These are phyloP conservation scores for Fusarium pininemorale DNA, from an alignment of 2,329 filamentous ascomycete genomes.

Conservation along the genomic window DNA sequence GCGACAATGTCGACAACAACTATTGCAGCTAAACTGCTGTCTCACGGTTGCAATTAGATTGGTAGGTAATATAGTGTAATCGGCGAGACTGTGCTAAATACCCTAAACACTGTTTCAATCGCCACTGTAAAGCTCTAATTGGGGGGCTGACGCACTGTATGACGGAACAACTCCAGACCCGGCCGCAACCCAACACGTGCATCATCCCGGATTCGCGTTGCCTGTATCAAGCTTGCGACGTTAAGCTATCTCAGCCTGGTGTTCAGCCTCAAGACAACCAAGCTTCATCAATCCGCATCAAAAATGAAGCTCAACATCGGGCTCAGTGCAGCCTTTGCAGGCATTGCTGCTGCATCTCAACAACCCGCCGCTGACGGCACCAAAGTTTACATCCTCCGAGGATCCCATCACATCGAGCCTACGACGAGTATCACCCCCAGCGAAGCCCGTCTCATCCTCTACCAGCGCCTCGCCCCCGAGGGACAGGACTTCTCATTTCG, in stretches of 20 bases:
- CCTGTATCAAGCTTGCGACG: slow-evolving; percentile 45
- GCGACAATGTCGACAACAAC: slow-evolving; percentile 24
- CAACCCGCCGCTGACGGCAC: slow-evolving; percentile 58
- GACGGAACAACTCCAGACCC: slow-evolving; percentile 42
- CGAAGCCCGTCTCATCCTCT: slow-evolving; percentile 66
- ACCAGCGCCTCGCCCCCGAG: slow-evolving; percentile 62
- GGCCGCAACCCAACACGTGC: slow-evolving; percentile 43
- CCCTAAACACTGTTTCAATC: not conserved
- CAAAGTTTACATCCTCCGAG: slow-evolving; percentile 63
- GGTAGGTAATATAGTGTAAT: not conserved
- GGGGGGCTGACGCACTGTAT: slow-evolving; percentile 31
- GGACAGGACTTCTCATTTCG: slow-evolving; percentile 59
- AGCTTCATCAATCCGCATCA: slow-evolving; percentile 46
- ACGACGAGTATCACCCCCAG: slow-evolving; percentile 59
- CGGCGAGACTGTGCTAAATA: not conserved
- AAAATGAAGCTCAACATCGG: slow-evolving; percentile 57
- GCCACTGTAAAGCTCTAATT: not conserved
- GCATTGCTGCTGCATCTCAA: slow-evolving; percentile 52
- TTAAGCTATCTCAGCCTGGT: slow-evolving; percentile 43
- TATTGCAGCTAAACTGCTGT: slow-evolving; percentile 6
- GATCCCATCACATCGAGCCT: slow-evolving; percentile 42
- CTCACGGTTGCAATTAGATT: not conserved
- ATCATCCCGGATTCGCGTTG: slow-evolving; percentile 36
- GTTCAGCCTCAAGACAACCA: slow-evolving; percentile 32
- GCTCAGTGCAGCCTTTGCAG: slow-evolving; percentile 50